Evolutionary conservation across 1,139 yeast species (phyloP).

Genomic region (Suhomyces terraborum): DNA sequence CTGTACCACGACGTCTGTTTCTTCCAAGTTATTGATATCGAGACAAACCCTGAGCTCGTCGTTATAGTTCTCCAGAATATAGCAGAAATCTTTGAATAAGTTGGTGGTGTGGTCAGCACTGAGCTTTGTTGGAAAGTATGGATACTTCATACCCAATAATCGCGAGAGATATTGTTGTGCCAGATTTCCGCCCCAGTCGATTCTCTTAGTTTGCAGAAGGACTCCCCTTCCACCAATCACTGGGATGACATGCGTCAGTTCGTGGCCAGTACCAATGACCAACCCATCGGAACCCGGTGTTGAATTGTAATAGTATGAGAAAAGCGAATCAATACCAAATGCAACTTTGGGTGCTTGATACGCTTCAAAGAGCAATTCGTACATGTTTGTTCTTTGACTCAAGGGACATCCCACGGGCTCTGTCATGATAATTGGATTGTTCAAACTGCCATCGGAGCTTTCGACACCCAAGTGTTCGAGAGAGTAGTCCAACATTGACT

Average conservation of each 20-base stretch:
- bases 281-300: constrained; percentile 54
- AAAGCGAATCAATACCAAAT: constrained; percentile 80
- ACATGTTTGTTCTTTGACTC: constrained; percentile 70
- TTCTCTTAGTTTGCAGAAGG: constrained; percentile 69
- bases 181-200: constrained; percentile 90
- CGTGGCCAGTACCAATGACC: constrained; percentile 81
- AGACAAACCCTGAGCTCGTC: constrained; percentile 60
- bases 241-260: constrained; percentile 81
- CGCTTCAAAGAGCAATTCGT: constrained; percentile 80
- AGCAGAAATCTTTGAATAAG: constrained; percentile 75
- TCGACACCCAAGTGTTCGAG: constrained; percentile 75
- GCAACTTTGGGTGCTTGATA: constrained; percentile 74
- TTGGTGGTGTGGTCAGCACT: constrained; percentile 63
- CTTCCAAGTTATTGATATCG: constrained; percentile 63
- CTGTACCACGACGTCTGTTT: constrained; percentile 74
- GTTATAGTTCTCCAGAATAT: constrained; percentile 68
- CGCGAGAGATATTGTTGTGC: constrained; percentile 64
- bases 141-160: constrained; percentile 79
- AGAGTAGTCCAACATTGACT: constrained; percentile 78
- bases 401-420: constrained; percentile 74
- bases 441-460: constrained; percentile 53
- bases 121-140: constrained; percentile 81
- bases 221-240: constrained; percentile 68
- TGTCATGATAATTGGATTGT: constrained; percentile 81
- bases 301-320: constrained; percentile 60